phyloP scores from a whole-genome alignment of 2,329 filamentous ascomycete species.

The Cryphonectria carpinicola region DNA sequence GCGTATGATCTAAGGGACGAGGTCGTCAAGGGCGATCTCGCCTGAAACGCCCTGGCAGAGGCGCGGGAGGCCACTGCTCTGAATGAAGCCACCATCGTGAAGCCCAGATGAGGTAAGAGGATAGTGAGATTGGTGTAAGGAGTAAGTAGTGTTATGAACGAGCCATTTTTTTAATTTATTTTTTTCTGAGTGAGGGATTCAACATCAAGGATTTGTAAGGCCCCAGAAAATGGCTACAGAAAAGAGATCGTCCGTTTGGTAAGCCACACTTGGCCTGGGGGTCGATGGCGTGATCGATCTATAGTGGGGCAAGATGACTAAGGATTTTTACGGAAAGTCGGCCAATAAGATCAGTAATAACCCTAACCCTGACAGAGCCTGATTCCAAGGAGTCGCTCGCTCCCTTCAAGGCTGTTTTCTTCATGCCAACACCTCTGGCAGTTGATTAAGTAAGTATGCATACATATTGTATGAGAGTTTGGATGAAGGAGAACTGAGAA shows the following conservation, averaged over 20 bases:
- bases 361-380: not conserved
- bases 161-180: not conserved
- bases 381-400: too few species aligned
- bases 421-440: not conserved
- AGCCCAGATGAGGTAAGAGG: not conserved
- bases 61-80: constrained; percentile 22
- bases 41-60: constrained; percentile 12
- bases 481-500: too few species aligned
- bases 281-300: constrained; percentile 23
- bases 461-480: too few species aligned
- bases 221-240: not conserved
- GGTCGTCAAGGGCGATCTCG: not conserved
- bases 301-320: constrained; percentile 6
- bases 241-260: constrained; percentile 9
- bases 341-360: not conserved
- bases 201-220: not conserved
- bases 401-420: not conserved
- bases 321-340: fast-evolving
- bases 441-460: too few species aligned
- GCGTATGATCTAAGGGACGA: constrained; percentile 24
- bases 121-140: not conserved
- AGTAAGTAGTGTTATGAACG: not conserved
- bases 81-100: constrained; percentile 22
- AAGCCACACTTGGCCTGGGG: constrained; percentile 7
- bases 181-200: not conserved